Evolutionary conservation across 1,284 basidiomycete genomes (phyloP).

Genomic region (Cutaneotrichosporon sp.): DNA sequence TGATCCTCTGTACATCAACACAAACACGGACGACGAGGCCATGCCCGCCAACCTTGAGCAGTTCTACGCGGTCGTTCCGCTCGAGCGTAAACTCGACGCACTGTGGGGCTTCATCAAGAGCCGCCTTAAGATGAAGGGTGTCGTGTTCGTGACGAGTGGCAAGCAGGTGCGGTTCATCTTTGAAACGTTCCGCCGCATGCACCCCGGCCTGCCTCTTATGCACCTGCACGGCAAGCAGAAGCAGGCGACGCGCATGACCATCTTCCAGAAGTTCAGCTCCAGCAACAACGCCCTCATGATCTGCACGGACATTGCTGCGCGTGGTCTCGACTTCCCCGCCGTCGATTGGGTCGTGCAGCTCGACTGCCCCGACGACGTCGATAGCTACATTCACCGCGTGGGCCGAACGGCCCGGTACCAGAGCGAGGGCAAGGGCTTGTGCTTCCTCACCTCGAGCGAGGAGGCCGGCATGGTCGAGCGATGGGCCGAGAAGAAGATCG

Average conservation of each 20-base stretch:
- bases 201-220: constrained; percentile 85
- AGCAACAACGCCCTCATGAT: constrained; percentile 79
- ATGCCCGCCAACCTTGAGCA: constrained; percentile 78
- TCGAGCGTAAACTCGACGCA: constrained; percentile 86
- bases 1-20: constrained; percentile 74
- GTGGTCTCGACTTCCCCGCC: constrained; percentile 93
- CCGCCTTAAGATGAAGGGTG: constrained; percentile 85
- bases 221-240: constrained; percentile 97
- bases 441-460: constrained; percentile 85
- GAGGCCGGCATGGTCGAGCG: constrained; percentile 81
- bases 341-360: constrained; percentile 97
- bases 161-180: constrained; percentile 93
- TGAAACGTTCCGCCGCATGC: constrained; percentile 91
- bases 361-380: constrained; percentile 97
- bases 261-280: constrained; percentile 77
- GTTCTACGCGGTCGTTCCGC: constrained; percentile 78
- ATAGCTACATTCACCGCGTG: constrained; percentile 96
- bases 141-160: constrained; percentile 92
- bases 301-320: constrained; percentile 96
- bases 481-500: constrained; percentile 71
- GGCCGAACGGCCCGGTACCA: constrained; percentile 94
- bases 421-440: constrained; percentile 79
- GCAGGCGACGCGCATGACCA: constrained; percentile 78
- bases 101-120: constrained; percentile 95
- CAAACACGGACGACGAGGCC: constrained; percentile 58